These are phyloP conservation scores for Dunaliella primolecta DNA, from an alignment of 139 green algal species.

Conservation along the genomic window DNA sequence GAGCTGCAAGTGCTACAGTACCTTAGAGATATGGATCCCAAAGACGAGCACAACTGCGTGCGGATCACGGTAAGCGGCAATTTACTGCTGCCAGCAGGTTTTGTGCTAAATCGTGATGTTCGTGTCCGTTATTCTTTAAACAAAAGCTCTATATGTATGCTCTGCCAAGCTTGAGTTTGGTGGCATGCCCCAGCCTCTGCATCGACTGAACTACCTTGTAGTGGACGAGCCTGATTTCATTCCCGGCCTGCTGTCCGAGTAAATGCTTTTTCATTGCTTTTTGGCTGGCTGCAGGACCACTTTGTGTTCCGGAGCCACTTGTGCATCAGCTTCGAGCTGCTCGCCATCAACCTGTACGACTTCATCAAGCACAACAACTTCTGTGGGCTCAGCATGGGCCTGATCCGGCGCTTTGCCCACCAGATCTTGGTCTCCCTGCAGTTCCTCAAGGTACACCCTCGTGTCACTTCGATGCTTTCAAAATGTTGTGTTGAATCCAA, in stretches of 20 bases:
- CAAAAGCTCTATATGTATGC: no score
- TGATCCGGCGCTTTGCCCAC: constrained; percentile 68
- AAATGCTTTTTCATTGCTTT: no score
- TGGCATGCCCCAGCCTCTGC: no score
- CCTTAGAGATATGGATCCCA: constrained; percentile 38
- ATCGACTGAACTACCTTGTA: no score
- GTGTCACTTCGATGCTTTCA: no score
- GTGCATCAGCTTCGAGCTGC: constrained; percentile 87
- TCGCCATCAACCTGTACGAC: constrained; percentile 87
- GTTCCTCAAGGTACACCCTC: constrained; percentile 43
- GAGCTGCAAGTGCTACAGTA: constrained; percentile 78
- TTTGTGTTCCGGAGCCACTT: constrained; percentile 85
- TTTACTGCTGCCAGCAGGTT: no score
- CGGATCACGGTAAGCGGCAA: constrained; percentile 55
- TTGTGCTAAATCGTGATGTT: no score
- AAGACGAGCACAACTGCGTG: constrained; percentile 64
- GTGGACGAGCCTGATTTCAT: no score
- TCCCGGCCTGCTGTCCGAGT: no score
- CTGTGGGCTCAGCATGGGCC: constrained; percentile 56
- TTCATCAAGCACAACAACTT: constrained; percentile 85
- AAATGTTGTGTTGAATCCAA: no score
- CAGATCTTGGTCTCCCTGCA: constrained; percentile 54
- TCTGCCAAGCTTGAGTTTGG: no score
- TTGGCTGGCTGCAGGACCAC: constrained; percentile 43
- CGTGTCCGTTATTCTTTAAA: no score